These are phyloP conservation scores for Fusarium ramigenum DNA, from an alignment of 2,329 filamentous ascomycete species.

Conservation along the genomic window DNA sequence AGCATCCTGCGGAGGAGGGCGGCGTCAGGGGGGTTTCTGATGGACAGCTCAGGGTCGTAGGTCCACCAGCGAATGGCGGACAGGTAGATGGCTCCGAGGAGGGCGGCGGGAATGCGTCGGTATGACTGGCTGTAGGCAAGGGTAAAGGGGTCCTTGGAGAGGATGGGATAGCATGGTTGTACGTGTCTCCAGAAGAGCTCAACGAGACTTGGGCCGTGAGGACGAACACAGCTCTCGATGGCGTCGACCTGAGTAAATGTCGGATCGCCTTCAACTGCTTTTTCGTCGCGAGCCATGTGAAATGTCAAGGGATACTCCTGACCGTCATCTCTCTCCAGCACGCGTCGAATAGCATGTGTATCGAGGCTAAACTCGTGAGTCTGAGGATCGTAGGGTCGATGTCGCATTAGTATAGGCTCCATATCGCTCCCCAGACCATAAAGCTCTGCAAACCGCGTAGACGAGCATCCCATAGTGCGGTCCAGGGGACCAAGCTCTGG, in stretches of 20 bases:
- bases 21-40: conserved; percentile 41
- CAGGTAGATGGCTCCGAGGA: conserved; percentile 65
- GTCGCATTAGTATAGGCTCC: conserved; percentile 48
- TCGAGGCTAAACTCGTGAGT: conserved; percentile 58
- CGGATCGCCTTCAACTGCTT: conserved; percentile 42
- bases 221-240: conserved; percentile 66
- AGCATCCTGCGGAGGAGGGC: conserved; percentile 39
- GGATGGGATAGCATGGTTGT: conserved; percentile 62
- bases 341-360: conserved; percentile 67
- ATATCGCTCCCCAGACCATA: conserved; percentile 48
- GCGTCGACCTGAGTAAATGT: conserved; percentile 47
- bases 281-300: conserved; percentile 46
- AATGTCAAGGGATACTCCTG: conserved; percentile 47
- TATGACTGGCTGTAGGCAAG: conserved; percentile 62
- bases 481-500: conserved; percentile 30
- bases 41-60: conserved; percentile 51
- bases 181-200: conserved; percentile 70
- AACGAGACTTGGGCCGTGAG: conserved; percentile 67
- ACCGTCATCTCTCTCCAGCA: conserved; percentile 59
- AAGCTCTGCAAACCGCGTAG: conserved; percentile 44
- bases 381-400: conserved; percentile 62
- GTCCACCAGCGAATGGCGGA: conserved; percentile 65
- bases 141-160: conserved; percentile 64
- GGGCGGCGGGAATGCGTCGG: conserved; percentile 60
- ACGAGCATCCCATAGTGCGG: conserved; percentile 40